A percentile compares a stretch with the other conserved stretches of the same genome.
Conservation (phyloP, 2,329 filamentous ascomycete genomes). For the Orbilia javanica region DNA sequence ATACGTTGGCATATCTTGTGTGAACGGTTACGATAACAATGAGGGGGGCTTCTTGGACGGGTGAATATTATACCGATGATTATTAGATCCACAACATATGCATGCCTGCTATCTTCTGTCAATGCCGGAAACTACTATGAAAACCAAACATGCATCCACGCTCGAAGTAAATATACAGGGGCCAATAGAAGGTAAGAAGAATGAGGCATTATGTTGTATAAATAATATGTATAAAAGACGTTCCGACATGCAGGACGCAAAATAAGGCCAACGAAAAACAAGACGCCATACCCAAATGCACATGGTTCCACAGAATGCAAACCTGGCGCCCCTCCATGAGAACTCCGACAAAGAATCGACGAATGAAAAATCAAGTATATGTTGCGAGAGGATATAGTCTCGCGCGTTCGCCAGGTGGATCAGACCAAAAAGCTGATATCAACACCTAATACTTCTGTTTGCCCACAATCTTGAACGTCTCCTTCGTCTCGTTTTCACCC, state of each 20-base stretch:
- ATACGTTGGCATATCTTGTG: background rate
- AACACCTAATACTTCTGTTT: conserved; percentile 68
- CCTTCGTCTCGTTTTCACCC: conserved; percentile 70
- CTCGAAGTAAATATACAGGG: conserved; percentile 30
- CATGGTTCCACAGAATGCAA: conserved; percentile 33
- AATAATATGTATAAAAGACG: conserved; percentile 4
- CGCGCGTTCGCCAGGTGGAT: background rate
- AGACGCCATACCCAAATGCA: conserved; percentile 58
- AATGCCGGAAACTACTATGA: background rate
- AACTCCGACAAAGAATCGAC: conserved; percentile 35
- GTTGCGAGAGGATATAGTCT: background rate
- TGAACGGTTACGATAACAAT: background rate
- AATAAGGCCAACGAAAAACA: conserved; percentile 9
- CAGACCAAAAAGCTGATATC: background rate
- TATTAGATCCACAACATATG: conserved; percentile 36
- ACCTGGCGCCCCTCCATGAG: conserved; percentile 15
- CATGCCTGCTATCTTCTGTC: conserved; percentile 17
- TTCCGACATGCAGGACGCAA: conserved; percentile 1
- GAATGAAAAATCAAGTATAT: conserved; percentile 20
- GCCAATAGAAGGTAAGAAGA: background rate
- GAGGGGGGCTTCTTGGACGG: background rate
- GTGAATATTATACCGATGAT: conserved; percentile 4
- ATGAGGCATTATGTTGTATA: conserved; percentile 28
- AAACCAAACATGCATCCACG: conserved; percentile 19
- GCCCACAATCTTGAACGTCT: conserved; percentile 70